phyloP scores from a whole-genome alignment of 352 stramenopile species.

The Phytophthora tubulina region DNA sequence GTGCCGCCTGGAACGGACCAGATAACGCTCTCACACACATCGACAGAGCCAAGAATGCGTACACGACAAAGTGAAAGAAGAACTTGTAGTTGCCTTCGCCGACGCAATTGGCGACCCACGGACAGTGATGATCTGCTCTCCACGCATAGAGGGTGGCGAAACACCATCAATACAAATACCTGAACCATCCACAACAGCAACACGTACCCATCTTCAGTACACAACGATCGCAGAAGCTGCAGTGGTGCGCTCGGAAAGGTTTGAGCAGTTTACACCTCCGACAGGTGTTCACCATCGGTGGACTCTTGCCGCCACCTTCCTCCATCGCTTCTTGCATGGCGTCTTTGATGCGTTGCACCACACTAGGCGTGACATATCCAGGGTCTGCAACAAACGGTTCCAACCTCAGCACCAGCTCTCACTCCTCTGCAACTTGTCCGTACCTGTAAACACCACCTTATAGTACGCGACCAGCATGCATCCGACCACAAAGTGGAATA shows the following conservation, averaged over 20 bases:
- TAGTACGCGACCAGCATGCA: slow-evolving; percentile 72
- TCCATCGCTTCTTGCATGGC: slow-evolving; percentile 74
- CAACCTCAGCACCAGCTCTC: background rate
- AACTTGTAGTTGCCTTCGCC: slow-evolving; percentile 89
- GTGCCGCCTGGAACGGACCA: slow-evolving; percentile 51
- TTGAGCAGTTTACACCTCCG: slow-evolving; percentile 77
- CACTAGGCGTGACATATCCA: slow-evolving; percentile 75
- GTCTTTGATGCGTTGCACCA: slow-evolving; percentile 71
- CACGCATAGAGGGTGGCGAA: slow-evolving; percentile 8
- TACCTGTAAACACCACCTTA: slow-evolving; percentile 83
- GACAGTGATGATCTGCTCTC: slow-evolving; percentile 97
- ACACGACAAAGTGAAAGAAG: slow-evolving; percentile 88
- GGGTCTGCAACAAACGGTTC: slow-evolving; percentile 56
- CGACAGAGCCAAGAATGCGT: slow-evolving; percentile 70
- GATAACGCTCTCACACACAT: slow-evolving; percentile 73
- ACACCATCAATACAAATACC: slow-evolving; percentile 7
- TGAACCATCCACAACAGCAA: background rate
- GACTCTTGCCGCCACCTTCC: slow-evolving; percentile 35
- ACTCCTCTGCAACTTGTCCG: background rate
- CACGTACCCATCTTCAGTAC: slow-evolving; percentile 88
- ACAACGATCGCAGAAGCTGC: slow-evolving; percentile 87
- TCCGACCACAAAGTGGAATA: slow-evolving; percentile 72
- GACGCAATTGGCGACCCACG: slow-evolving; percentile 94
- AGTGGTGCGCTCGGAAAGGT: slow-evolving; percentile 86
- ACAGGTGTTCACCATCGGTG: slow-evolving; percentile 48